phyloP scores from a whole-genome alignment of 176 grass and related monocot genomes.

The Neostapfia colusana region DNA sequence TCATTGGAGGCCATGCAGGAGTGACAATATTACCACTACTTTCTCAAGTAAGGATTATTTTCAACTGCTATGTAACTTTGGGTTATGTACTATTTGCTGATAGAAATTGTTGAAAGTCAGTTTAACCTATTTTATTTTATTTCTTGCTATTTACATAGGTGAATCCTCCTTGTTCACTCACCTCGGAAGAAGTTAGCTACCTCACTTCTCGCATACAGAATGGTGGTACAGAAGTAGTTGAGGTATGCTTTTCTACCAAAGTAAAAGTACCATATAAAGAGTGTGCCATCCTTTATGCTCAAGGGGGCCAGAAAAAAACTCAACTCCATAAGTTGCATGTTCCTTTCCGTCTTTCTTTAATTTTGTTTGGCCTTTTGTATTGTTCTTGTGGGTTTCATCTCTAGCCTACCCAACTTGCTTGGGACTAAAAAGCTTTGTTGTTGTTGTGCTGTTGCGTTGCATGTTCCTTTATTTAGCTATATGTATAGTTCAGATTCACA shows the following conservation, averaged over 20 bases:
- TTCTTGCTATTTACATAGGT: constrained; percentile 43
- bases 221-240: constrained; percentile 91
- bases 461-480: background rate
- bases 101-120: background rate
- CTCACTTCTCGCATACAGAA: constrained; percentile 90
- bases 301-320: too few species aligned
- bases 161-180: constrained; percentile 67
- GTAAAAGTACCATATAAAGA: background rate
- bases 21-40: constrained; percentile 85
- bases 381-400: too few species aligned
- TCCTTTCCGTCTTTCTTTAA: too few species aligned
- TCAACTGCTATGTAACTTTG: background rate
- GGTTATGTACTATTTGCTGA: background rate
- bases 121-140: constrained; percentile 9
- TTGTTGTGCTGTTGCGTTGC: too few species aligned
- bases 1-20: constrained; percentile 83
- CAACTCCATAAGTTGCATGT: too few species aligned
- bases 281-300: too few species aligned
- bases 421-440: too few species aligned
- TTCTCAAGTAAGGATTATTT: constrained; percentile 59
- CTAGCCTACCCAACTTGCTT: too few species aligned
- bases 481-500: background rate
- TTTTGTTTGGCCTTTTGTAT: too few species aligned
- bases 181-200: constrained; percentile 65
- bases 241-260: constrained; percentile 61